A percentile compares a stretch with the other conserved stretches of the same genome.
These are phyloP conservation scores for Leccinum variicolor DNA, from an alignment of 768 basidiomycete species.

Conservation along the genomic window DNA sequence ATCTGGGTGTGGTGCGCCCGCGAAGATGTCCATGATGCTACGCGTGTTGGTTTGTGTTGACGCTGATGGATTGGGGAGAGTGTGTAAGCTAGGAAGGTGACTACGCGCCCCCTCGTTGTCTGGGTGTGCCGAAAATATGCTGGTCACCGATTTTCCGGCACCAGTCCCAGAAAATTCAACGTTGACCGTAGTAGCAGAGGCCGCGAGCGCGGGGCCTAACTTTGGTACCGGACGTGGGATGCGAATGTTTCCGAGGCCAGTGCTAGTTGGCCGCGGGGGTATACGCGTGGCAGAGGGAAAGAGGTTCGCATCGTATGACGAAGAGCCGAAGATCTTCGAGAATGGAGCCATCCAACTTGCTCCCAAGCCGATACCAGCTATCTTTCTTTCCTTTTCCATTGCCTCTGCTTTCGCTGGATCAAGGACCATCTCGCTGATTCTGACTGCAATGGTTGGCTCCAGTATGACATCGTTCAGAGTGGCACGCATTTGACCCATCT, in stretches of 20 bases:
- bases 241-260: conserved; percentile 20
- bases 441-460: conserved; percentile 73
- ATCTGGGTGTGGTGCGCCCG: conserved; percentile 65
- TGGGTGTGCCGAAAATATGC: conserved; percentile 34
- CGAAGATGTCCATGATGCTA: conserved; percentile 85
- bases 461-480: conserved; percentile 87
- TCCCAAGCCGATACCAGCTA: conserved; percentile 33
- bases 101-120: conserved; percentile 13
- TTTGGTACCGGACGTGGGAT: conserved; percentile 68
- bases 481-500: conserved; percentile 77
- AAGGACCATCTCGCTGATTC: conserved; percentile 68
- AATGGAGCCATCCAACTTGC: conserved; percentile 83
- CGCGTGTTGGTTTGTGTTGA: conserved; percentile 20
- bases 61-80: conserved; percentile 11
- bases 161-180: conserved; percentile 89
- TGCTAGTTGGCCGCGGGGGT: conserved; percentile 27
- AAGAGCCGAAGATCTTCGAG: conserved; percentile 69
- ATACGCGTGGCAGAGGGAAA: conserved; percentile 17
- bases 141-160: conserved; percentile 53
- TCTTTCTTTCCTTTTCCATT: conserved; percentile 31
- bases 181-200: conserved; percentile 89
- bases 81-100: conserved; percentile 8
- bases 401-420: conserved; percentile 52
- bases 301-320: conserved; percentile 21
- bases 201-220: conserved; percentile 77